Conservation (phyloP, 495 filamentous ascomycete species). For the Hypomontagnella monticulosa region DNA sequence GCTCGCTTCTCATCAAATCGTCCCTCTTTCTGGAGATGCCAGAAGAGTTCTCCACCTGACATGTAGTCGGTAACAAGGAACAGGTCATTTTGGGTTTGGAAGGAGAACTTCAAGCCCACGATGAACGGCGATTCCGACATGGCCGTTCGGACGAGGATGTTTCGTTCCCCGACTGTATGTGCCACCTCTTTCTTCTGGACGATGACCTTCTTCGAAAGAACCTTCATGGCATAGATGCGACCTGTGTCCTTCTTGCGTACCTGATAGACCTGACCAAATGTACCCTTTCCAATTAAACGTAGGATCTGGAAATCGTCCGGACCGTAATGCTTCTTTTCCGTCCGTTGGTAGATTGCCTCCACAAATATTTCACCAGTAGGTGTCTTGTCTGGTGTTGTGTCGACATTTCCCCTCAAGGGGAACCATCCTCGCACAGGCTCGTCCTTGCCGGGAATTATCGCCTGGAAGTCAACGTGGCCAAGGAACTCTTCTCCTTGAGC, state of each 20-base stretch:
- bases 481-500: conserved; percentile 87
- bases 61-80: conserved; percentile 99
- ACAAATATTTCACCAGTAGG: conserved; percentile 93
- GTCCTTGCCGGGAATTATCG: conserved; percentile 70
- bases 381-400: conserved; percentile 60
- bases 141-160: conserved; percentile 95
- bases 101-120: conserved; percentile 97
- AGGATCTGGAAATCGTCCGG: conserved; percentile 97
- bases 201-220: conserved; percentile 98
- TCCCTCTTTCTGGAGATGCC: conserved; percentile 98
- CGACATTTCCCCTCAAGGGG: conserved; percentile 71
- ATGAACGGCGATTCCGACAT: conserved; percentile 97
- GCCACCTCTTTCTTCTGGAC: conserved; percentile 99
- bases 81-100: conserved; percentile 95
- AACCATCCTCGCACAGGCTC: conserved; percentile 86
- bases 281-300: conserved; percentile 96
- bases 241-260: conserved; percentile 98
- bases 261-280: conserved; percentile 99
- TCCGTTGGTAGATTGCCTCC: conserved; percentile 84
- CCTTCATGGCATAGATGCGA: conserved; percentile 98
- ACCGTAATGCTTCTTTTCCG: conserved; percentile 91
- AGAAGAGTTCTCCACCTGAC: conserved; percentile 98
- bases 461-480: conserved; percentile 83
- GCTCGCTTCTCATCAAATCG: conserved; percentile 93
- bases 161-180: conserved; percentile 95